Evolutionary conservation across 345 rosid genomes (phyloP), one percentile per base, ranked within the genome.

Genomic region (Bruguiera sexangula): DNA sequence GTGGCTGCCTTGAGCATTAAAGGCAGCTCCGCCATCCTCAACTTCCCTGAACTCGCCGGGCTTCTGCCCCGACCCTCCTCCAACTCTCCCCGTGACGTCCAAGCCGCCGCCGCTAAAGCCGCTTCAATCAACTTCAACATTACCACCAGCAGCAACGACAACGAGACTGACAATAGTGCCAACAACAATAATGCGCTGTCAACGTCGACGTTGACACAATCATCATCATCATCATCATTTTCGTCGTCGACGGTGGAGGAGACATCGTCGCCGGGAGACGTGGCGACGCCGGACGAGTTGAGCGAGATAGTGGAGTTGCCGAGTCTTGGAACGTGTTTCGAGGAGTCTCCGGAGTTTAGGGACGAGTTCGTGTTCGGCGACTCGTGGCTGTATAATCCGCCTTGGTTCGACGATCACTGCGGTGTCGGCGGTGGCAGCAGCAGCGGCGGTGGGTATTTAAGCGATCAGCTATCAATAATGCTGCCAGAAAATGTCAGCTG

Each of bases 251-350:
- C 64, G 2, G 31, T 53, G n/a, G 72, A 54, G 34, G 79, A 59
- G 59, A 48, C 68, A 20, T 69, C 79, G 6, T 54, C 79, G 15
- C 43, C 26, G 76, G 77, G 61, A 19, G 83, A 86, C 75, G 80
- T 67, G 67, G 78, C 89, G 8, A 82, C 88, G 3, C 86, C 88
- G 18, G 94, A 88, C 43, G 91, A 90, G 67, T 85, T 90, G 54
- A 82, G 88, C n/a, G 88, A 90, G 85, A 88, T 93, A 73, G 96
- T 93, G 20, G 74, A 93, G 91, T 67, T 93, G 50, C 96, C 98
- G 66, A 87, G 83, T 58, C 70, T 93, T 13, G 93, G 82, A 10
- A 60, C 88, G 82, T 79, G 80, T 76, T 77, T 79, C 68, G 82
- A 82, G 30, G 76, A 66, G 26, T 76, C 76, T 58, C 63, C 71